Evolutionary conservation across 208 protist genomes (phyloP).

Genomic region (Leishmania tropica): DNA sequence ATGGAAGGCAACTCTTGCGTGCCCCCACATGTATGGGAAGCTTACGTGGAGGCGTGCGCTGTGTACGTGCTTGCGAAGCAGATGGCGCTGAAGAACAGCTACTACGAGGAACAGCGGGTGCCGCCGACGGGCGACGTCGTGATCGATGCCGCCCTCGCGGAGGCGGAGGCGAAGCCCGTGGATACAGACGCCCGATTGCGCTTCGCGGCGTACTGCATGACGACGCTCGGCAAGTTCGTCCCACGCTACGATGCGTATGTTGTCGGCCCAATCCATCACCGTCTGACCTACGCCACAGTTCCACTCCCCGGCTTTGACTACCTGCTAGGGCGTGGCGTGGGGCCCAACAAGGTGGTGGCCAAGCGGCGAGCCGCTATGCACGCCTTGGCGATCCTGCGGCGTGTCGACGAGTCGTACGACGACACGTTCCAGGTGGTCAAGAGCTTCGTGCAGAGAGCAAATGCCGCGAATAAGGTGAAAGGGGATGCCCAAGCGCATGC

Average conservation of each 20-base stretch:
- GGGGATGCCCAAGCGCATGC: neutral
- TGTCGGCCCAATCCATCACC: constrained; percentile 52
- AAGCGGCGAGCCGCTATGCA: constrained; percentile 82
- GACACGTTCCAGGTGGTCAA: constrained; percentile 9
- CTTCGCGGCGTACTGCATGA: constrained; percentile 56
- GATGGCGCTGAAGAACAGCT: constrained; percentile 49
- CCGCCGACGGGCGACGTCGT: constrained; percentile 69
- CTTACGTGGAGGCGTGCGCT: constrained; percentile 68
- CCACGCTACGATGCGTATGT: constrained; percentile 42
- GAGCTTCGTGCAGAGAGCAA: neutral
- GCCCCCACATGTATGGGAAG: constrained; percentile 39
- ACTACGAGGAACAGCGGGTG: constrained; percentile 59
- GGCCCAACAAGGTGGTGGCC: constrained; percentile 50
- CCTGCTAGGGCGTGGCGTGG: constrained; percentile 65
- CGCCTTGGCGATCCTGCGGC: constrained; percentile 64
- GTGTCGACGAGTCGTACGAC: constrained; percentile 76
- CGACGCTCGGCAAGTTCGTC: constrained; percentile 19
- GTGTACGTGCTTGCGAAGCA: constrained; percentile 55
- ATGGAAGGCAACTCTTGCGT: neutral
- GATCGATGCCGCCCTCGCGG: constrained; percentile 63
- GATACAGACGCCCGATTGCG: neutral
- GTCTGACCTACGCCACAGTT: constrained; percentile 60
- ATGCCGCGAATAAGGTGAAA: neutral
- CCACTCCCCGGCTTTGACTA: constrained; percentile 70
- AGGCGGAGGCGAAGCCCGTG: constrained; percentile 44